Evolutionary conservation across 1,284 basidiomycete genomes (phyloP).

Genomic region (Cryptococcus sp.): DNA sequence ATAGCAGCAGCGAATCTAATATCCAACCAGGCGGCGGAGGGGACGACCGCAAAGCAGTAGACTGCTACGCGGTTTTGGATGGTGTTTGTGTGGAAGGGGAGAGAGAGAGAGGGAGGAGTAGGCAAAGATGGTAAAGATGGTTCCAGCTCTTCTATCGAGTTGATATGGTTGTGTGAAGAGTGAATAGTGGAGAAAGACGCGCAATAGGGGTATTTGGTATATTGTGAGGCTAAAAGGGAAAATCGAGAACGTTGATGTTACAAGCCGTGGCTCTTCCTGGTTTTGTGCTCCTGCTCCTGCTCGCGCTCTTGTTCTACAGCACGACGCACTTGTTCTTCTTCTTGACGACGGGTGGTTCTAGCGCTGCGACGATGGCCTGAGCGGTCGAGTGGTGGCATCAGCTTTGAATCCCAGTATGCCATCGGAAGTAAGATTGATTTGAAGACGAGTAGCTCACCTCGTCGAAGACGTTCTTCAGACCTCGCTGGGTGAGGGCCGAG

Average conservation of each 20-base stretch:
- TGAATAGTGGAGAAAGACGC: not conserved
- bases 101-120: no score
- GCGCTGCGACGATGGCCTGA: conserved; percentile 95
- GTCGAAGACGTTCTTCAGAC: conserved; percentile 99
- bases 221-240: not conserved
- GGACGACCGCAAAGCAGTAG: no score
- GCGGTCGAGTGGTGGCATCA: not conserved
- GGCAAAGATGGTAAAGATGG: not conserved
- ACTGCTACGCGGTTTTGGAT: no score
- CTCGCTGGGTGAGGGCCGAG: conserved; percentile 97
- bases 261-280: no score
- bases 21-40: no score
- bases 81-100: no score
- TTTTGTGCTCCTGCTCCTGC: no score
- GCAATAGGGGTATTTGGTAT: conserved; percentile 4
- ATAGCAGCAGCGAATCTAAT: no score
- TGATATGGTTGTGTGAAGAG: not conserved
- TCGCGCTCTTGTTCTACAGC: conserved; percentile 56
- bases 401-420: not conserved
- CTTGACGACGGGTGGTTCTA: conserved; percentile 92
- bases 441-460: conserved; percentile 65
- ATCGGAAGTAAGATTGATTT: not conserved
- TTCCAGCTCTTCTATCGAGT: not conserved
- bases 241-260: no score
- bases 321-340: conserved; percentile 81